Evolutionary conservation across 2,329 filamentous ascomycete genomes (phyloP).

Genomic region (Hymenotorrendiella dingleyae): DNA sequence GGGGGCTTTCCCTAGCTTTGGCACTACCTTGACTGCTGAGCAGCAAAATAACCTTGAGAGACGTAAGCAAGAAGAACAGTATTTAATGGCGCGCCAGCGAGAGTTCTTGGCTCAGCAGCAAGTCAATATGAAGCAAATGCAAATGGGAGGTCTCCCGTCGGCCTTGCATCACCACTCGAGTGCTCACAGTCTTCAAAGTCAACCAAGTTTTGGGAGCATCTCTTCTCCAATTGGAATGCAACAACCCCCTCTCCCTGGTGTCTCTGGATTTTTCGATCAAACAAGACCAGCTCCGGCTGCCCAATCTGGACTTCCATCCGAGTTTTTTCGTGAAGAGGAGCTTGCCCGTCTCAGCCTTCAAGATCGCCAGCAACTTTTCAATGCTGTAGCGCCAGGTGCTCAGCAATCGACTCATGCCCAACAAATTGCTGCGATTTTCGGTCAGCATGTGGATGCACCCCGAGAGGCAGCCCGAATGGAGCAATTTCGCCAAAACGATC

Average conservation of each 20-base stretch:
- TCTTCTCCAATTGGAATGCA: constrained; percentile 67
- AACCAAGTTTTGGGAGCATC: constrained; percentile 94
- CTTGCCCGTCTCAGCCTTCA: constrained; percentile 60
- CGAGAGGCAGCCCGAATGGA: constrained; percentile 51
- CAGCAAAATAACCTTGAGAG: constrained; percentile 97
- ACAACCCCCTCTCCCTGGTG: constrained; percentile 44
- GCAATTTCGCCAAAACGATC: constrained; percentile 55
- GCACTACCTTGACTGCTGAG: constrained; percentile 90
- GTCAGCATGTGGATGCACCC: constrained; percentile 19
- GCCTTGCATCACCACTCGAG: constrained; percentile 88
- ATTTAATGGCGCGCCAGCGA: constrained; percentile 90
- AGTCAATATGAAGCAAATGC: constrained; percentile 67
- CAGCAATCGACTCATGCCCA: constrained; percentile 23
- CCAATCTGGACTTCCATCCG: constrained; percentile 37
- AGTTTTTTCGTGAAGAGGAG: constrained; percentile 64
- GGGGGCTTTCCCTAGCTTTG: constrained; percentile 91
- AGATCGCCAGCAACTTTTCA: constrained; percentile 17
- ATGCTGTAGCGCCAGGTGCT: constrained; percentile 11
- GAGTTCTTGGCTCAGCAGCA: constrained; percentile 88
- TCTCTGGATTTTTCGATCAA: constrained; percentile 65
- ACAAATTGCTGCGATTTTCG: constrained; percentile 27
- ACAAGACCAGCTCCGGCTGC: constrained; percentile 38
- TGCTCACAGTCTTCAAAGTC: constrained; percentile 91
- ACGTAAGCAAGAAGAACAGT: constrained; percentile 96
- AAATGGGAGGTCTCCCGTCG: constrained; percentile 45